These are phyloP conservation scores for Solanum sitiens DNA, from an alignment of 257 asterid species.

Conservation along the genomic window DNA sequence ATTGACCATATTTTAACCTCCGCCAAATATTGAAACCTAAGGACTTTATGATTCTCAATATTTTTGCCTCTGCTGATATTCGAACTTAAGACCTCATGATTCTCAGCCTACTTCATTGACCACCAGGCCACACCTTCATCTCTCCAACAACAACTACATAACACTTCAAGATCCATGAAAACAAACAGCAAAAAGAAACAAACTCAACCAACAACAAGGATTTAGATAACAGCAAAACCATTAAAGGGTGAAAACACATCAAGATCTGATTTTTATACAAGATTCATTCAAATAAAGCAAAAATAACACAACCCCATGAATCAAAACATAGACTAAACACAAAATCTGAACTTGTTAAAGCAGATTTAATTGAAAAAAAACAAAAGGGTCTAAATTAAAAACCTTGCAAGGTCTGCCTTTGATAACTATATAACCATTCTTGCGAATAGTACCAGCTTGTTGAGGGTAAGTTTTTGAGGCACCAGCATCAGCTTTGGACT, in stretches of 20 bases:
- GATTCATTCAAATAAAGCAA: background rate
- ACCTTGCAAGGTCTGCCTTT: slow-evolving; percentile 25
- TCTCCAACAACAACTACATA: background rate
- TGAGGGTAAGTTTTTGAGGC: slow-evolving; percentile 17
- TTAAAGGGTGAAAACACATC: background rate
- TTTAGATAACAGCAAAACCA: background rate
- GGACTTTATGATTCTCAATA: background rate
- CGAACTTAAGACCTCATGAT: background rate
- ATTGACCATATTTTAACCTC: background rate
- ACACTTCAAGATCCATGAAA: background rate
- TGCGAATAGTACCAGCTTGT: slow-evolving; percentile 27
- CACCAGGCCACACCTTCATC: background rate
- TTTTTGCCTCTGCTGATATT: background rate
- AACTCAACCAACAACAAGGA: background rate
- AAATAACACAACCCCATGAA: background rate
- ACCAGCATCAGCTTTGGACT: background rate
- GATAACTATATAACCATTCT: slow-evolving; percentile 21
- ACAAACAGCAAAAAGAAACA: background rate
- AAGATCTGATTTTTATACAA: background rate
- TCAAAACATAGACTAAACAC: background rate
- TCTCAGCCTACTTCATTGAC: background rate
- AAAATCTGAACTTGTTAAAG: background rate
- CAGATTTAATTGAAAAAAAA: background rate
- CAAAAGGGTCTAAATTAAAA: background rate
- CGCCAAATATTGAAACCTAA: background rate